Evolutionary conservation across 108 stramenopile genomes (phyloP).

Genomic region (Conticribra weissflogii): DNA sequence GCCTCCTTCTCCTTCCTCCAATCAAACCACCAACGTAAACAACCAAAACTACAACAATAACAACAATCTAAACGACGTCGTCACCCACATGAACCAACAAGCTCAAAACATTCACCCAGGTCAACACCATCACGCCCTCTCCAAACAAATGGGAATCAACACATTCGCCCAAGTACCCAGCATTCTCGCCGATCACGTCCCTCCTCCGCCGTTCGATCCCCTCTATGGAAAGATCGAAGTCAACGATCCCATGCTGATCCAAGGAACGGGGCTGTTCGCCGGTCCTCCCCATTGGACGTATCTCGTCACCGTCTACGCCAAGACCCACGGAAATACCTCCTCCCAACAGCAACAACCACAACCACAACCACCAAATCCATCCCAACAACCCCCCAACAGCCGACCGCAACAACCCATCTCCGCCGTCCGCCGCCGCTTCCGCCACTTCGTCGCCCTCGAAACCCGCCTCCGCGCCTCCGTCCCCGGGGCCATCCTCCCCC

Average conservation of each 20-base stretch:
- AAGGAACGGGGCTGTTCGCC: constrained; percentile 56
- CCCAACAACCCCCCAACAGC: constrained; percentile 1
- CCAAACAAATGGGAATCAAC: constrained; percentile 5
- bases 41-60: neutral
- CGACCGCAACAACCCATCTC: constrained; percentile 44
- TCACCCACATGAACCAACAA: constrained; percentile 14
- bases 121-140: constrained; percentile 1
- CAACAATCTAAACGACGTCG: constrained; percentile 11
- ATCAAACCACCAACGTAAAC: neutral
- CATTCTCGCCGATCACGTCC: constrained; percentile 18
- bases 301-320: constrained; percentile 62
- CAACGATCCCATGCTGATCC: constrained; percentile 74
- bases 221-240: constrained; percentile 60
- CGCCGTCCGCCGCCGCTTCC: constrained; percentile 84
- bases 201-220: constrained; percentile 55
- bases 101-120: neutral
- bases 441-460: constrained; percentile 87
- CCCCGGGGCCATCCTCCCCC: constrained; percentile 82
- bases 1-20: constrained; percentile 27
- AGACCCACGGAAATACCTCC: constrained; percentile 12
- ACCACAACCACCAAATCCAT: constrained; percentile 11
- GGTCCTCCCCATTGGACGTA: constrained; percentile 83
- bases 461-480: constrained; percentile 69
- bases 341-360: constrained; percentile 21
- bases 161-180: constrained; percentile 22